These are phyloP conservation scores for Xerocomus spinulosus DNA, from an alignment of 768 basidiomycete species.

Conservation along the genomic window DNA sequence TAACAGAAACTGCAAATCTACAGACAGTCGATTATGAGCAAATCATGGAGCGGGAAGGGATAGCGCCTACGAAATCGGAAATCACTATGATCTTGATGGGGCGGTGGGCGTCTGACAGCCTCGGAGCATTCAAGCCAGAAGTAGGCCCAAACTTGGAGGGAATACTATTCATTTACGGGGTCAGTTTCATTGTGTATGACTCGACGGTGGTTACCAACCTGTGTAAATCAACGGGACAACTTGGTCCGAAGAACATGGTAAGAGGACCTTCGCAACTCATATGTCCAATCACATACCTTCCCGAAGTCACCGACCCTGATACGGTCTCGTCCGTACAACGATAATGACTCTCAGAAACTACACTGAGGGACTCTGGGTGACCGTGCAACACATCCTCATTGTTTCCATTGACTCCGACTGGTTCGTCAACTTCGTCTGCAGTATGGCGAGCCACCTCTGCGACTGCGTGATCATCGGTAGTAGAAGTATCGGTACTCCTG, in stretches of 20 bases:
- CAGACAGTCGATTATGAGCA: not conserved
- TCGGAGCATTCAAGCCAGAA: not conserved
- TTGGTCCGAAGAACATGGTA: not conserved
- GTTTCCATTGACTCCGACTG: not conserved
- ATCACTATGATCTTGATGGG: conserved; percentile 30
- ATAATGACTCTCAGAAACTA: conserved; percentile 22
- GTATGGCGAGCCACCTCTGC: too few species aligned
- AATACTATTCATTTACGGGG: conserved; percentile 6
- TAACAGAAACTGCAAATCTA: conserved; percentile 37
- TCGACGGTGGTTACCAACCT: conserved; percentile 15
- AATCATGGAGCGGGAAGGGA: not conserved
- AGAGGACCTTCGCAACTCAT: not conserved
- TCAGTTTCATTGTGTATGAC: not conserved
- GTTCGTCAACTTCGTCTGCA: not conserved
- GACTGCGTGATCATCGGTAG: too few species aligned
- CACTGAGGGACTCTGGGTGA: conserved; percentile 14
- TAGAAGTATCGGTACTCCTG: too few species aligned
- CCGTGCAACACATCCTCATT: not conserved
- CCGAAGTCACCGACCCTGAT: not conserved
- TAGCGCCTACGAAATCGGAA: conserved; percentile 27
- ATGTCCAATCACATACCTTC: conserved; percentile 8
- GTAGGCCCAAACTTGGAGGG: conserved; percentile 13
- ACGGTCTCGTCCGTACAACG: conserved; percentile 14
- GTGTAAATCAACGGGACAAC: conserved; percentile 9
- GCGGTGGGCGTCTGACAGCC: conserved; percentile 15